Base-by-base conservation (phyloP, 129 eudicot genomes). In the Artemisia annua region DNA sequence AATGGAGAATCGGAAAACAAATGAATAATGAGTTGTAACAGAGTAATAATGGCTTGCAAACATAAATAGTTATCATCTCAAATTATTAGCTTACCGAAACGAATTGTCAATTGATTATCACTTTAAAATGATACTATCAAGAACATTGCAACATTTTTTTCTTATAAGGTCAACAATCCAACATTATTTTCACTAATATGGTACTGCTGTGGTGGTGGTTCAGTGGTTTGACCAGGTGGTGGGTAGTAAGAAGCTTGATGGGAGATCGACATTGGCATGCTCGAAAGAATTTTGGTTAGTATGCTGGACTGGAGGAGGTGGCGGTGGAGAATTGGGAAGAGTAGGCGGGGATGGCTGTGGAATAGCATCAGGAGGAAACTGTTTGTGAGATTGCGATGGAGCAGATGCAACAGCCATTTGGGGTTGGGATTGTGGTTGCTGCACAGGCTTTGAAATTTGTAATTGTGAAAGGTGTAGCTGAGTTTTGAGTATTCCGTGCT, bases 401-500 rank as follows among this genome's bases (percentile, higher is more conserved):
- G 79, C 63, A 18, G 79, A 67, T 65, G 81, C 66, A 75, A 80
- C 70, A 79, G 32, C 32, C 32, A 28, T 28, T 3, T 28, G 32
- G 32, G 32, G 32, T 28, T 28, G 32, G 32, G 32, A 28, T 4
- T 28, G 32, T 2, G 32, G 32, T 60, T 72, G 79, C 54, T 82
- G 80, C 13, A 84, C 97, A 3, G 51, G 60, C 81, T 89, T 85
- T 3, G 98, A 74, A 48, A 83, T 67, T 75, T 87, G 85, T 12
- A 87, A 80, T 78, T 85, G 84, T 14, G 90, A 81, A 3, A 93
- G 89, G 72, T 85, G 87, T 59, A 89, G 77, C 32, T 87, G 90
- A 70, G 90, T 85, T 61, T 93, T 90, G 39, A 89, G 58, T 48
- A 89, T 87, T 66, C 90, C 98, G 78, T 93, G 98, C 82, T 93